Percentiles rank a stretch among this genome's conserved stretches.
phyloP scores from a whole-genome alignment of 75 land plant species.

The Larix kaempferi region DNA sequence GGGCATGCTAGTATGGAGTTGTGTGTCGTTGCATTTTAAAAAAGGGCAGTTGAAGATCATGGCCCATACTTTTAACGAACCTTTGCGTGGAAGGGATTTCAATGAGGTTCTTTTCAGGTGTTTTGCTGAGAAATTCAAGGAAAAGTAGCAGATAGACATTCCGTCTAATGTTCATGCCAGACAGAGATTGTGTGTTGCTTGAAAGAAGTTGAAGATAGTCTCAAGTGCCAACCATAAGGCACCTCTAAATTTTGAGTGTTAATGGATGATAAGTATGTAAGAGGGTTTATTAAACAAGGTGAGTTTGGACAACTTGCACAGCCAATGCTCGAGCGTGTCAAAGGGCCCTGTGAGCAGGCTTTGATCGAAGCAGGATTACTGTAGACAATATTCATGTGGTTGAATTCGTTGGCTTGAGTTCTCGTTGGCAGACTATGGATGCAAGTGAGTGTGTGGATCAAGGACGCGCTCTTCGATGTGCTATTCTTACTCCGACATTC shows the following conservation, averaged over 20 bases:
- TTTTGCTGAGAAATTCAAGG: slow-evolving; percentile 41
- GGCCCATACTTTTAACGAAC: no score
- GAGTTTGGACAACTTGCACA: slow-evolving; percentile 69
- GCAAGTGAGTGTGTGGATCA: slow-evolving; percentile 88
- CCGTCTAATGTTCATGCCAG: slow-evolving; percentile 33
- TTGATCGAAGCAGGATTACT: slow-evolving; percentile 58
- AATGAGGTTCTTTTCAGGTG: slow-evolving; percentile 39
- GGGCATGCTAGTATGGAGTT: no score
- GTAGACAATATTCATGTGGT: slow-evolving; percentile 65
- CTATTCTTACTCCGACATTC: slow-evolving; percentile 90
- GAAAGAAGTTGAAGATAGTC: slow-evolving; percentile 60
- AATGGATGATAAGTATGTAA: slow-evolving; percentile 50
- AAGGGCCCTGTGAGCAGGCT: slow-evolving; percentile 65
- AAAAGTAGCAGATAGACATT: slow-evolving; percentile 46
- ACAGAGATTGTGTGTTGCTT: slow-evolving; percentile 37
- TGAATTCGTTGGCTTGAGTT: slow-evolving; percentile 85
- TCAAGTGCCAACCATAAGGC: slow-evolving; percentile 58
- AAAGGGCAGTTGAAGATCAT: no score
- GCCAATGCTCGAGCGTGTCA: slow-evolving; percentile 78
- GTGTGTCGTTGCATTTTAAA: no score
- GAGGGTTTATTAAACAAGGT: slow-evolving; percentile 63
- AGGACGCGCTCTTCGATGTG: slow-evolving; percentile 85
- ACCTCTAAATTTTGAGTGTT: slow-evolving; percentile 49
- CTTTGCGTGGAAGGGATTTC: no score
- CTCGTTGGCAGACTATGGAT: slow-evolving; percentile 83